These are phyloP conservation scores for Phaeosphaeriaceae sp. DNA, from an alignment of 2,329 filamentous ascomycete species.

Conservation along the genomic window DNA sequence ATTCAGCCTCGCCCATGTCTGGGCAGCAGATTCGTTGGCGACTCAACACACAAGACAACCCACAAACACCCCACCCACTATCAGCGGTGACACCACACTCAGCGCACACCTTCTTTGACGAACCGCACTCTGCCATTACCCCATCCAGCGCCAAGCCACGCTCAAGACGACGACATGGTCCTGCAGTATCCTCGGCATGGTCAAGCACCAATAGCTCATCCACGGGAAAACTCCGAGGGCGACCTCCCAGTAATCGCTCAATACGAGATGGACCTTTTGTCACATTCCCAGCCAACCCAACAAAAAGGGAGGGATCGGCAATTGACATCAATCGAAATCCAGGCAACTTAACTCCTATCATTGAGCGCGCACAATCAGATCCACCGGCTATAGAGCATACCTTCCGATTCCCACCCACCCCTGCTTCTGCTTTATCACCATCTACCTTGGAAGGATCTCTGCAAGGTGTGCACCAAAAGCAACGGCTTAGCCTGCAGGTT, in stretches of 20 bases:
- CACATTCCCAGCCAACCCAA: conserved; percentile 69
- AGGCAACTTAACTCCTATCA: conserved; percentile 52
- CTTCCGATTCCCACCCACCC: conserved; percentile 49
- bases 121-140: conserved; percentile 77
- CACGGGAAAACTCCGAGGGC: conserved; percentile 75
- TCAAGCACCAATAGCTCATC: conserved; percentile 67
- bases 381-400: conserved; percentile 44
- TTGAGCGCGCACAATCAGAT: conserved; percentile 51
- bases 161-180: conserved; percentile 72
- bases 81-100: conserved; percentile 77
- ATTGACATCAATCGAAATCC: conserved; percentile 53
- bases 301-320: conserved; percentile 55
- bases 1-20: conserved; percentile 52
- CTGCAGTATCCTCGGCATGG: conserved; percentile 92
- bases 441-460: conserved; percentile 30
- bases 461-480: conserved; percentile 43
- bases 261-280: conserved; percentile 71
- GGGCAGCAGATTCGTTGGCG: conserved; percentile 56
- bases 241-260: conserved; percentile 77
- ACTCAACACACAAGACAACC: conserved; percentile 65
- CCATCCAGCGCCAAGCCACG: conserved; percentile 62
- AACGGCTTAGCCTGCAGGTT: conserved; percentile 67
- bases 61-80: conserved; percentile 73
- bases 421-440: conserved; percentile 46
- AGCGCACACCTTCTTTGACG: conserved; percentile 58